phyloP scores from a whole-genome alignment of 2,329 filamentous ascomycete genomes.

The Furcasterigmium furcatum region DNA sequence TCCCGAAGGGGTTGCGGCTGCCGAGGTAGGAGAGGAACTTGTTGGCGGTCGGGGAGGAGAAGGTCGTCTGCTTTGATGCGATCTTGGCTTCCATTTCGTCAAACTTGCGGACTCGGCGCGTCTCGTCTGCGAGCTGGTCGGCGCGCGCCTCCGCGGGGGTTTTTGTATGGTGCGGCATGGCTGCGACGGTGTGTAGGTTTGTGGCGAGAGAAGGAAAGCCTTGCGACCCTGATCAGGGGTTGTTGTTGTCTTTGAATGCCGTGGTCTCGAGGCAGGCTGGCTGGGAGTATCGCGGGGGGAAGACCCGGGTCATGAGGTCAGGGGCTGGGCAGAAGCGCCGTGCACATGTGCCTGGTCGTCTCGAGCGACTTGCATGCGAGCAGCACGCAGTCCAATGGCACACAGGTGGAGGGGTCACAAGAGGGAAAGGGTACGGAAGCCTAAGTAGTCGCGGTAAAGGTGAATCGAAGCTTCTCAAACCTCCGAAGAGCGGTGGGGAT shows the following conservation, averaged over 20 bases:
- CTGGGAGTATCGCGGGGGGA: neutral
- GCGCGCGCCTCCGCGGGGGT: constrained; percentile 20
- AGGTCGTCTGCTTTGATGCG: constrained; percentile 37
- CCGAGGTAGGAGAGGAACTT: constrained; percentile 48
- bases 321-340: too few species aligned
- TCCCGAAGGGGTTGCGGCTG: constrained; percentile 53
- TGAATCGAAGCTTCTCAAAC: too few species aligned
- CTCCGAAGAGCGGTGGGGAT: too few species aligned
- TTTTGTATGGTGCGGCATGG: neutral
- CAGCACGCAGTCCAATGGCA: too few species aligned
- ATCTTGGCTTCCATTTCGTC: constrained; percentile 46
- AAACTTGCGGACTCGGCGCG: constrained; percentile 46
- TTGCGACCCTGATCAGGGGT: neutral
- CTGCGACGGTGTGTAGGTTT: neutral
- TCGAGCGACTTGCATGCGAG: too few species aligned
- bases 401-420: too few species aligned
- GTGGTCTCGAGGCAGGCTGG: neutral
- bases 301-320: neutral
- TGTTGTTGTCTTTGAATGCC: neutral
- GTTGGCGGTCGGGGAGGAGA: constrained; percentile 23
- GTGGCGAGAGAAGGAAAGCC: neutral
- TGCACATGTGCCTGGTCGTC: too few species aligned
- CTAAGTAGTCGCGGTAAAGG: too few species aligned
- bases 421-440: too few species aligned
- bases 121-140: constrained; percentile 45